Evolutionary conservation across 306 rosid genomes (phyloP), one percentile per base, ranked within the genome.

Genomic region (Rosa lucieae): DNA sequence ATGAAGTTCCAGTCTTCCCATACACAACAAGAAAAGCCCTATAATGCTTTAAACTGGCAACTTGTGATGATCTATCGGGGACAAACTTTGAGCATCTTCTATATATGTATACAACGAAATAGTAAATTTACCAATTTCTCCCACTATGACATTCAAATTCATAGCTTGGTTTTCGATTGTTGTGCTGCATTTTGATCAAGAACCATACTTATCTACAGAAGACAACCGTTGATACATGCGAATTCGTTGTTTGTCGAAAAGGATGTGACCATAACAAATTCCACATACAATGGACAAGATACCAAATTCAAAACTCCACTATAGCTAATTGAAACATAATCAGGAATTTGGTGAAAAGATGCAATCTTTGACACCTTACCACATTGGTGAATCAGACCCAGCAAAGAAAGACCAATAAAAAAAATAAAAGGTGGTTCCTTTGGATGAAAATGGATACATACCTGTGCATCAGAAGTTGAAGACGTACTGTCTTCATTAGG

Each of bases 401-500:
- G 47, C 37, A 18, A 70, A 48, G 14, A 62, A 48, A 74, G 61
- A 72, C 11, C 4, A 21, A 18, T 51, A 84, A 10, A 37, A 84
- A 10, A 53, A 18, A 35, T 0, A 72, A 42, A 65, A 52, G 73
- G 56, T 44, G 6, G 51, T 73, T 43, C 46, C 58, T 55, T 72
- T 67, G 29, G 84, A 82, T n/a, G 49, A 82, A 70, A 75, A 77
- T 67, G 32, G 14, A 78, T 37, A 37, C 26, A 62, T 81, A 93
- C 99, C 98, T 91, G 93, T 53, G 88, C 78, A 56, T 89, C 82
- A 49, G 78, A 62, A 8, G 58, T 58, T 21, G 93, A 79, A 46
- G 97, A 70, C 71, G 71, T 53, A 85, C 76, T 81, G 61, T 92
- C 98, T 70, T 91, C 94, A 21, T 91, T 77, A 18, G 96, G 87